phyloP scores from a whole-genome alignment of 139 green algal species.

The Haematococcus sp. region DNA sequence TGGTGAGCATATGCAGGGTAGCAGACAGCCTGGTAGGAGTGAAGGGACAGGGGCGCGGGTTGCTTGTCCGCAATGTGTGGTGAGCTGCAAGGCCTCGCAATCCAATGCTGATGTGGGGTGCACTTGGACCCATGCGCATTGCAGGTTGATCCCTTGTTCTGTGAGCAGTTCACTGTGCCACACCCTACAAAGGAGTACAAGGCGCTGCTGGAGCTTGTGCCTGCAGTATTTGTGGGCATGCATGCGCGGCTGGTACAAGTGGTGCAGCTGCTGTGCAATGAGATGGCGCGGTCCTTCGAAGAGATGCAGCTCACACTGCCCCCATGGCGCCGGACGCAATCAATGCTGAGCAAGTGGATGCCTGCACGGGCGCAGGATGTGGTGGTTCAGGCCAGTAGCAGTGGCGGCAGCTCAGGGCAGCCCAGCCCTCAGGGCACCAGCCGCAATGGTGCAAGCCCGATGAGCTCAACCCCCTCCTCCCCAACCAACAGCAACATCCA shows the following conservation, averaged over 20 bases:
- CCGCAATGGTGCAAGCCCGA: no score
- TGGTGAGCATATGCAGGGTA: slow-evolving; percentile 9
- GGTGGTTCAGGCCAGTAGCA: no score
- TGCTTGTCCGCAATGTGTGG: neutral
- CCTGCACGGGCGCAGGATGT: neutral
- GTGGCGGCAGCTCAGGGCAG: no score
- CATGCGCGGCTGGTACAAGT: neutral
- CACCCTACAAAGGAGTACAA: slow-evolving; percentile 27
- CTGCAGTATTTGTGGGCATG: slow-evolving; percentile 25
- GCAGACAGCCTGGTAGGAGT: no score
- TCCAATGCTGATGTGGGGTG: neutral
- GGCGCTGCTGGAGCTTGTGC: slow-evolving; percentile 13
- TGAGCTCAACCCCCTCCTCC: no score
- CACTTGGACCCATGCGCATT: neutral
- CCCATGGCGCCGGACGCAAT: slow-evolving; percentile 26
- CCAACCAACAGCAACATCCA: no score
- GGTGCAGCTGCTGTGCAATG: neutral
- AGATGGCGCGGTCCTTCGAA: slow-evolving; percentile 37
- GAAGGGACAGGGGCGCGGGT: no score
- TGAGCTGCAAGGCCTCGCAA: neutral
- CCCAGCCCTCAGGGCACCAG: no score
- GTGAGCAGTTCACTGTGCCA: slow-evolving; percentile 33
- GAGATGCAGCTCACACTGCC: slow-evolving; percentile 23
- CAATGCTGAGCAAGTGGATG: slow-evolving; percentile 45
- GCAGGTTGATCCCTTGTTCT: slow-evolving; percentile 31